Conservation (phyloP, 768 basidiomycete species). For the Xerocomellus amylosporus region DNA sequence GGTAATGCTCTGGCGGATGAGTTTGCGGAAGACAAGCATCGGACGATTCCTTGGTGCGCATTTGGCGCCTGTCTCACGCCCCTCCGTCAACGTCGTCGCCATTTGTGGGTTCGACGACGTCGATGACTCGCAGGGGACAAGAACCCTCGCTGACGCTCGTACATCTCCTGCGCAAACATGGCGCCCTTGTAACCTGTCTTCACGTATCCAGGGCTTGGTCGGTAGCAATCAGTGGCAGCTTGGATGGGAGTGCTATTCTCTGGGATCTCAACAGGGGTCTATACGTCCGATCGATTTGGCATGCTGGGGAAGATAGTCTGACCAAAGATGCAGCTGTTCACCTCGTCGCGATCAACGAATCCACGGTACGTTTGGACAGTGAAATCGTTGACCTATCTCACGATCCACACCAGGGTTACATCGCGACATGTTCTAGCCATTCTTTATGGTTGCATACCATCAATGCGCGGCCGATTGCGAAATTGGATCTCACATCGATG, state of each 20-base stretch:
- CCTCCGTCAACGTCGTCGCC: constrained; percentile 14
- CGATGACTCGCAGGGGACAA: constrained; percentile 21
- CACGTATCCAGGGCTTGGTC: constrained; percentile 82
- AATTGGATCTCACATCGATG: constrained; percentile 52
- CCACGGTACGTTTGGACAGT: constrained; percentile 56
- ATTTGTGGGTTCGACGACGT: constrained; percentile 17
- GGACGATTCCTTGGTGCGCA: constrained; percentile 73
- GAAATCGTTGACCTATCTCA: neutral
- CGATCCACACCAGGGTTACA: constrained; percentile 62
- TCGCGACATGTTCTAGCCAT: constrained; percentile 75
- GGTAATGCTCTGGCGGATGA: constrained; percentile 64
- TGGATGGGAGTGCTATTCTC: constrained; percentile 80
- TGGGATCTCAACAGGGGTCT: constrained; percentile 88
- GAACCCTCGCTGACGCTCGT: constrained; percentile 43
- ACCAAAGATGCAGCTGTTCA: constrained; percentile 47
- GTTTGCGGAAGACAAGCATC: constrained; percentile 84
- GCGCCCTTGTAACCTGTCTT: constrained; percentile 62
- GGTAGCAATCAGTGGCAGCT: constrained; percentile 75
- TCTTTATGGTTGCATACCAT: constrained; percentile 81
- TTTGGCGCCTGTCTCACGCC: constrained; percentile 65
- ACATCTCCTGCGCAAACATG: constrained; percentile 81
- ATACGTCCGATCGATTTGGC: constrained; percentile 81
- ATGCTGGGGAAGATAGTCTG: constrained; percentile 35
- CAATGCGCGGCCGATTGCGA: constrained; percentile 77
- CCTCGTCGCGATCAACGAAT: constrained; percentile 78